Conservation (phyloP, 2,329 filamentous ascomycete species). For the Rutstroemia sp. region DNA sequence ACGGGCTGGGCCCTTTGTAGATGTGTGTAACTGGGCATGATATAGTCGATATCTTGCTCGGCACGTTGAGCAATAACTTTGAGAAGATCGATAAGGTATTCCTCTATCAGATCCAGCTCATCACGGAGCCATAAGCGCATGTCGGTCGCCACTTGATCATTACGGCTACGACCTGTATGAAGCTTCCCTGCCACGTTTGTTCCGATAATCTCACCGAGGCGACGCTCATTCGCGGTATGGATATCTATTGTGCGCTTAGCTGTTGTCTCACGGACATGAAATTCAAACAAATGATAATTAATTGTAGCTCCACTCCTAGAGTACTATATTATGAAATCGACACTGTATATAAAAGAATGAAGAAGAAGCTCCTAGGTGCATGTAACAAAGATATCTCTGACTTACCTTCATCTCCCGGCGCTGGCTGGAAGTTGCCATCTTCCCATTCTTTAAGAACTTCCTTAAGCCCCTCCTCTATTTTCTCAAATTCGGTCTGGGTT, state of each 20-base stretch:
- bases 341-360: no score
- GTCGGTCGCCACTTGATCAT: slow-evolving; percentile 85
- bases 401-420: slow-evolving; percentile 44
- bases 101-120: slow-evolving; percentile 62
- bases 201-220: slow-evolving; percentile 76
- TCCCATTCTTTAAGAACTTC: slow-evolving; percentile 49
- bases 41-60: slow-evolving; percentile 63
- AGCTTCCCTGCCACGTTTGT: slow-evolving; percentile 81
- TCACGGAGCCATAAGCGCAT: slow-evolving; percentile 86
- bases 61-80: slow-evolving; percentile 61
- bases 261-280: no score
- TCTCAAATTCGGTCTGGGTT: slow-evolving; percentile 61
- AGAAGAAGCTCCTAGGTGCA: no score
- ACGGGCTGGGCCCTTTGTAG: slow-evolving; percentile 76
- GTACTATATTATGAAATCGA: no score
- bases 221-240: slow-evolving; percentile 64
- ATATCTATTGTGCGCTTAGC: slow-evolving; percentile 32
- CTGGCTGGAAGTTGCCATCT: slow-evolving; percentile 41
- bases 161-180: slow-evolving; percentile 79
- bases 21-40: slow-evolving; percentile 86
- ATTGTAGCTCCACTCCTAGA: no score
- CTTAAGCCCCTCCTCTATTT: slow-evolving; percentile 65
- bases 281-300: no score
- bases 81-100: slow-evolving; percentile 60
- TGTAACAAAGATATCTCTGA: no score